Percentiles rank a stretch among this genome's conserved stretches.
These are phyloP conservation scores for Penicillium sp. DNA, from an alignment of 2,329 filamentous ascomycete species.

Conservation along the genomic window DNA sequence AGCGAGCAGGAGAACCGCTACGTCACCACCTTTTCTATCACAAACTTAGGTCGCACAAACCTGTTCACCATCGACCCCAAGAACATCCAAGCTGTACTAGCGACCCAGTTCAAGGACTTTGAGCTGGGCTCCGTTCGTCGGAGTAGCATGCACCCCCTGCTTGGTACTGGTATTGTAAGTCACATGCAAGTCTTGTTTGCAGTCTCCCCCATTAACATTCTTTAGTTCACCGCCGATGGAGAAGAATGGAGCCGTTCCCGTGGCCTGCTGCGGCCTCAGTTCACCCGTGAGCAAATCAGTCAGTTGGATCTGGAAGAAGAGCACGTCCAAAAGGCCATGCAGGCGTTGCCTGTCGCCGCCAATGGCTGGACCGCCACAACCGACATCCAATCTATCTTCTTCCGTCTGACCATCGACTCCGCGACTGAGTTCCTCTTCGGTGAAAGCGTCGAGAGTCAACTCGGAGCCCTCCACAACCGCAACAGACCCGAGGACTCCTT, in stretches of 20 bases:
- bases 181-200: neutral
- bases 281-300: slow-evolving; percentile 79
- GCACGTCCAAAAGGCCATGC: slow-evolving; percentile 74
- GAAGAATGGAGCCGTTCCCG: slow-evolving; percentile 75
- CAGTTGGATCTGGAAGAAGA: slow-evolving; percentile 80
- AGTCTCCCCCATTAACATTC: neutral
- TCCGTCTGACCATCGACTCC: slow-evolving; percentile 81
- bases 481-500: slow-evolving; percentile 52
- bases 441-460: slow-evolving; percentile 64
- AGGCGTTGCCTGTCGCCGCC: slow-evolving; percentile 63
- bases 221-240: slow-evolving; percentile 68
- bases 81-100: slow-evolving; percentile 83
- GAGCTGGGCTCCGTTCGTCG: slow-evolving; percentile 77
- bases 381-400: slow-evolving; percentile 76
- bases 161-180: slow-evolving; percentile 50
- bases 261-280: slow-evolving; percentile 82
- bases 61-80: slow-evolving; percentile 39
- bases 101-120: slow-evolving; percentile 80
- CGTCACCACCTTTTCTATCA: slow-evolving; percentile 28
- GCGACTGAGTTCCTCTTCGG: slow-evolving; percentile 87
- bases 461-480: slow-evolving; percentile 44
- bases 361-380: slow-evolving; percentile 54
- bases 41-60: slow-evolving; percentile 25
- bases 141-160: slow-evolving; percentile 52
- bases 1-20: slow-evolving; percentile 26